Evolutionary conservation across 805 yeast genomes (phyloP).

Genomic region (Suhomyces pyralidae): DNA sequence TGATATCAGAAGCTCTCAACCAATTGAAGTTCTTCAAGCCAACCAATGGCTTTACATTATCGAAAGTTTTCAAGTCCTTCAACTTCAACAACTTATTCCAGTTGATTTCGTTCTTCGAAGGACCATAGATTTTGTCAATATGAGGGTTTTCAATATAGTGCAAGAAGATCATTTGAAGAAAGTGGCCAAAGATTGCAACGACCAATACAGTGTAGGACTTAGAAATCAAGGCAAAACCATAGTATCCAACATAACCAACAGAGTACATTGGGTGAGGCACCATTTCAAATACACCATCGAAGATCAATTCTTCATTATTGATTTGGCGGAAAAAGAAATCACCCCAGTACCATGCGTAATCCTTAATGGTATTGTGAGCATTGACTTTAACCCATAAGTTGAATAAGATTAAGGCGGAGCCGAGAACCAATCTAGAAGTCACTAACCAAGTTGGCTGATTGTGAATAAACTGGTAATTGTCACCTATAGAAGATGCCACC

Average conservation of each 20-base stretch:
- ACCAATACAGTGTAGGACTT: slow-evolving; percentile 67
- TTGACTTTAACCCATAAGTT: slow-evolving; percentile 83
- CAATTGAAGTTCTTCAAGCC: slow-evolving; percentile 61
- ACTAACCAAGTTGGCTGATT: slow-evolving; percentile 44
- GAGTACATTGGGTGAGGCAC: slow-evolving; percentile 94
- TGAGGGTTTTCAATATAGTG: slow-evolving; percentile 81
- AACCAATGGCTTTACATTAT: slow-evolving; percentile 49
- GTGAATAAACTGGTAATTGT: slow-evolving; percentile 35
- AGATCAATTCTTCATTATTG: slow-evolving; percentile 62
- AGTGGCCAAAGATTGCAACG: slow-evolving; percentile 72
- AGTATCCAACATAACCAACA: slow-evolving; percentile 83
- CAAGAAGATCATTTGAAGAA: slow-evolving; percentile 71
- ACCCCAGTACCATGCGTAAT: slow-evolving; percentile 95
- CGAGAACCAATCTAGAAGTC: slow-evolving; percentile 52
- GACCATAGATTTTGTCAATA: slow-evolving; percentile 72
- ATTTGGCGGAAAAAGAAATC: slow-evolving; percentile 80
- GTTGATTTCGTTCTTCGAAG: slow-evolving; percentile 39
- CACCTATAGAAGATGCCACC: slow-evolving; percentile 40
- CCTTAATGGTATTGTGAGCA: slow-evolving; percentile 85
- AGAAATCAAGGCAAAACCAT: slow-evolving; percentile 76
- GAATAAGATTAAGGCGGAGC: slow-evolving; percentile 61
- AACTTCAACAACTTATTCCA: slow-evolving; percentile 41
- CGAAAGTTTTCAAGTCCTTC: slow-evolving; percentile 45
- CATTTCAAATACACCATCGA: slow-evolving; percentile 86
- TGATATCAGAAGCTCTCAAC: slow-evolving; percentile 61